phyloP scores from a whole-genome alignment of 176 grass and related monocot genomes.

The Thinopyrum elongatum region DNA sequence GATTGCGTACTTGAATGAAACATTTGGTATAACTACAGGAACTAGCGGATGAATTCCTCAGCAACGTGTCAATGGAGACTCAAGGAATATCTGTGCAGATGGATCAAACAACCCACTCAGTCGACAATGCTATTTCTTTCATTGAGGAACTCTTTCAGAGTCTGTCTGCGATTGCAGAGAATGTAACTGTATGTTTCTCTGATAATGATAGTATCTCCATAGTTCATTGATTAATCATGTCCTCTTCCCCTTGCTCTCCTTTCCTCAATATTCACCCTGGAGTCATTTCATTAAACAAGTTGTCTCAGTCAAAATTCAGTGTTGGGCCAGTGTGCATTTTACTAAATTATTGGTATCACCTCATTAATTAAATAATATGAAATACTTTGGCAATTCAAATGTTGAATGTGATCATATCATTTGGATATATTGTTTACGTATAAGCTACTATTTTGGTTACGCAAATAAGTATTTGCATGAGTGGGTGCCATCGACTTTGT shows the following conservation, averaged over 20 bases:
- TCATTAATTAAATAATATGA: not conserved
- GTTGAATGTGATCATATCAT: not conserved
- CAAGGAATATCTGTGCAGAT: slow-evolving; percentile 41
- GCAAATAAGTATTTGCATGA: not conserved
- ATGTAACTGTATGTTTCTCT: slow-evolving; percentile 41
- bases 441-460: not conserved
- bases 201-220: slow-evolving; percentile 19
- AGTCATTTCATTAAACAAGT: not conserved
- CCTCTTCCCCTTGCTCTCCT: no score
- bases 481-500: not conserved
- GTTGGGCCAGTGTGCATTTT: slow-evolving; percentile 11
- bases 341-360: not conserved
- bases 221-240: slow-evolving; percentile 24
- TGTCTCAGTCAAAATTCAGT: slow-evolving; percentile 17
- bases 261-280: no score
- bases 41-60: slow-evolving; percentile 14
- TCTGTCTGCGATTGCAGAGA: slow-evolving; percentile 43
- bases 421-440: not conserved
- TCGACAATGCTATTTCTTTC: slow-evolving; percentile 61
- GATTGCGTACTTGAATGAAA: slow-evolving; percentile 19
- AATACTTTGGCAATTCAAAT: not conserved
- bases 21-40: slow-evolving; percentile 53
- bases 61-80: slow-evolving; percentile 38
- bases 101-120: slow-evolving; percentile 52
- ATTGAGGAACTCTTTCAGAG: slow-evolving; percentile 60